Base-by-base conservation (phyloP, 2,329 filamentous ascomycete genomes). In the Fusarium poae region DNA sequence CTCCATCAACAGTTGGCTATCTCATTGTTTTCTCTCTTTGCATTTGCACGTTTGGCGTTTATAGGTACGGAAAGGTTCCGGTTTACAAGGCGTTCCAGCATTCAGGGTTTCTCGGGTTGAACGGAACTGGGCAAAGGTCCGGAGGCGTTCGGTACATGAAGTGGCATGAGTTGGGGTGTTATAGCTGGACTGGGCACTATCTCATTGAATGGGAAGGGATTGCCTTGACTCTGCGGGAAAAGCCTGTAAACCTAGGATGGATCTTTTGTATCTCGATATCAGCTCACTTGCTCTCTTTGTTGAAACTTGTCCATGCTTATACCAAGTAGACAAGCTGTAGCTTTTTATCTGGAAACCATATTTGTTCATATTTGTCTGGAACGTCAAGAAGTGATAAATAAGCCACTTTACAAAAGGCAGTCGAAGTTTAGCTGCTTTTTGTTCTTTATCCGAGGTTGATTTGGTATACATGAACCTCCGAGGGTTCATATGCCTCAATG, bases 191-290 rank as follows among this genome's bases (percentile, higher is more conserved):
- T 30, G 29, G n/a, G n/a, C 23, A 32, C 42, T 30, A 32, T 39
- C 32, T 45, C 34, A 13, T 49, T 50, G 18, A 23, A 43, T 39
- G 32, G 18, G 23, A 42, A 37, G 34, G 29, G 16, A 57, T 20
- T 58, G n/a, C 62, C 48, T 70, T 67, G 52, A 39, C 40, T 21
- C 39, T 53, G 64, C 43, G 57, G 52, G 40, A 52, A 62, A 62
- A 40, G 53, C 21, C 37, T 58, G 62, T 67, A 52, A 48, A 62
- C 40, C 52, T 42, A 29, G 32, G 35, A 50, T 57, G 32, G 20
- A 57, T 52, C 53, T 63, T 57, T 62, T 69, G 67, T 64, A 70
- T 46, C 50, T 56, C 53, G 58, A 67, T 70, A 64, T 56, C 37
- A 53, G 45, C 62, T 63, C 57, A 51, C 43, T 42, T 51, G 25